These are phyloP conservation scores for Pseudogymnoascus sp. DNA, from an alignment of 2,329 filamentous ascomycete genomes.

Conservation along the genomic window DNA sequence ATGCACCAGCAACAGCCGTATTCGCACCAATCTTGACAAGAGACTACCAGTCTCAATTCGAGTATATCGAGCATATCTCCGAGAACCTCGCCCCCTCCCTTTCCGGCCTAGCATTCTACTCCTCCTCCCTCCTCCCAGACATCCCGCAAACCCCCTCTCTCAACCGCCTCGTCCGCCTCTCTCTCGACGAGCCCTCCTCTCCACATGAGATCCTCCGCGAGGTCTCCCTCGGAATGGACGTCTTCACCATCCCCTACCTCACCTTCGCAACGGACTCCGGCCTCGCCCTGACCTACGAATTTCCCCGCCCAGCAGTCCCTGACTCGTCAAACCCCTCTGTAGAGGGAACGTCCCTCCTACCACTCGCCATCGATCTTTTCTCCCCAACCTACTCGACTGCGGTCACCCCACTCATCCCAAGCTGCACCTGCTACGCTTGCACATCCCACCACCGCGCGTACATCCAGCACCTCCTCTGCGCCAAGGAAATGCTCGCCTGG, in stretches of 20 bases:
- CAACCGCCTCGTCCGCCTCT: conserved; percentile 59
- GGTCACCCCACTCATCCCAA: conserved; percentile 49
- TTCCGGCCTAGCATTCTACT: conserved; percentile 69
- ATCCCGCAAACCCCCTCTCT: conserved; percentile 50
- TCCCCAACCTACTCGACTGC: conserved; percentile 50
- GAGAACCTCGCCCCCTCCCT: conserved; percentile 52
- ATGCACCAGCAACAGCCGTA: conserved; percentile 31
- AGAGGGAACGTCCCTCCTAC: conserved; percentile 23
- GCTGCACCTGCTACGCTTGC: conserved; percentile 78
- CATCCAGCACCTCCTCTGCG: conserved; percentile 74
- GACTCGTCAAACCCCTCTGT: not conserved
- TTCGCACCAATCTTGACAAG: conserved; percentile 68
- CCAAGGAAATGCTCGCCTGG: conserved; percentile 97
- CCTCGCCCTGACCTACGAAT: conserved; percentile 71
- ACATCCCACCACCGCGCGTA: conserved; percentile 76
- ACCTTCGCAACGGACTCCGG: conserved; percentile 70
- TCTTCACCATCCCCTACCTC: conserved; percentile 71
- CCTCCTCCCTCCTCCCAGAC: conserved; percentile 58
- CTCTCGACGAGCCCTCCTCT: conserved; percentile 57
- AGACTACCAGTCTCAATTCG: conserved; percentile 63
- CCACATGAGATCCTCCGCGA: conserved; percentile 74
- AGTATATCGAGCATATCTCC: conserved; percentile 66
- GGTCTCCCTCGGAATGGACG: conserved; percentile 66
- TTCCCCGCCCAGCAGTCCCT: conserved; percentile 40
- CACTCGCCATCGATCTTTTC: conserved; percentile 77